A percentile compares a stretch with the other conserved stretches of the same genome.
Conservation (phyloP, 1,139 yeast genomes). For the Protomyces lactucae-debilis region DNA sequence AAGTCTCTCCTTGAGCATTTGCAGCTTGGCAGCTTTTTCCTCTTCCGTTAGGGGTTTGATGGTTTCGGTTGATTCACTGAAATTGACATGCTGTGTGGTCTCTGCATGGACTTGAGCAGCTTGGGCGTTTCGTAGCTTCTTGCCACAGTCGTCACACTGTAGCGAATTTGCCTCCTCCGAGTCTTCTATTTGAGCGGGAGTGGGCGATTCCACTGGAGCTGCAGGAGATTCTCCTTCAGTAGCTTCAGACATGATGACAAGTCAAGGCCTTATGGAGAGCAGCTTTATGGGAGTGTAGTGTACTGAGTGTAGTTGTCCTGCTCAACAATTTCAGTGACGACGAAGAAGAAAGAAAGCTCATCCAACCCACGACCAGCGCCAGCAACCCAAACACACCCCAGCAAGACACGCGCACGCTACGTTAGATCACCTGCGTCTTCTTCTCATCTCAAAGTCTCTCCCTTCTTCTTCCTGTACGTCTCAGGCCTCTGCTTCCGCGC, state of each 20-base stretch:
- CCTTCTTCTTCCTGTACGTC: too few relatives aligned
- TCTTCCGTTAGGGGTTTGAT: conserved; percentile 37
- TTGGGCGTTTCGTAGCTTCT: conserved; percentile 28
- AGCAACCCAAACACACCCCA: too few relatives aligned
- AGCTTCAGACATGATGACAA: not conserved
- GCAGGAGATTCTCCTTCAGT: not conserved
- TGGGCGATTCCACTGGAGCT: not conserved
- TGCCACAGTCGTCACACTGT: conserved; percentile 32
- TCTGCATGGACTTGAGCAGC: conserved; percentile 31
- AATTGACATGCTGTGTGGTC: conserved; percentile 30
- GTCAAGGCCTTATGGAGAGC: too few relatives aligned
- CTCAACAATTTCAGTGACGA: too few relatives aligned
- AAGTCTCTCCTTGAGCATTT: conserved; percentile 36
- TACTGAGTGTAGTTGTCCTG: too few relatives aligned
- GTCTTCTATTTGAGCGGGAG: not conserved
- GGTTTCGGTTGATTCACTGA: conserved; percentile 32
- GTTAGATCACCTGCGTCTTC: too few relatives aligned
- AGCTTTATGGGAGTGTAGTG: too few relatives aligned
- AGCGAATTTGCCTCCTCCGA: conserved; percentile 31
- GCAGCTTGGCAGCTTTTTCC: conserved; percentile 38
- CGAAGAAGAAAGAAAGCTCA: too few relatives aligned
- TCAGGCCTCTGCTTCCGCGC: too few relatives aligned
- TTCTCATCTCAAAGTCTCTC: too few relatives aligned
- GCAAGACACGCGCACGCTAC: too few relatives aligned
- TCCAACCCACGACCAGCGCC: too few relatives aligned